Evolutionary conservation across 2,329 filamentous ascomycete species (phyloP).

Genomic region (Phialophora verrucosa): DNA sequence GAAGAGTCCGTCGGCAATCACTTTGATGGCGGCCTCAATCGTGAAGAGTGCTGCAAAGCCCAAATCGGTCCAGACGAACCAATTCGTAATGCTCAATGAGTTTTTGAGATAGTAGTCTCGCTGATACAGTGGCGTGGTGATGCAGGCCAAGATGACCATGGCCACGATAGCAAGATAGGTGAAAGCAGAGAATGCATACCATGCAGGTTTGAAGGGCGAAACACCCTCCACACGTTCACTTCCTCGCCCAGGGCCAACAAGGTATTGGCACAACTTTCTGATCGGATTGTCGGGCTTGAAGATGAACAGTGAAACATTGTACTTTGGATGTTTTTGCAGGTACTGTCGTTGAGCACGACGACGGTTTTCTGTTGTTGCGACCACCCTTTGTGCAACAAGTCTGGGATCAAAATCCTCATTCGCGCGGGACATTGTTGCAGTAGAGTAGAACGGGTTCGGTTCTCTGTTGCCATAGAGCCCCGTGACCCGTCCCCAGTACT

Average conservation of each 20-base stretch:
- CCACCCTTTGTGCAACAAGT: slow-evolving; percentile 87
- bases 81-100: slow-evolving; percentile 70
- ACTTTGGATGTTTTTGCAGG: slow-evolving; percentile 80
- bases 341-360: slow-evolving; percentile 92
- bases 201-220: slow-evolving; percentile 83
- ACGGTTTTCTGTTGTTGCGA: slow-evolving; percentile 78
- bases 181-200: slow-evolving; percentile 92
- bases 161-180: slow-evolving; percentile 93
- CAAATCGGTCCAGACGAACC: slow-evolving; percentile 95
- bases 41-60: slow-evolving; percentile 88
- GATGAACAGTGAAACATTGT: slow-evolving; percentile 90
- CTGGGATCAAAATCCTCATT: slow-evolving; percentile 83
- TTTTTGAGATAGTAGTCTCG: slow-evolving; percentile 76
- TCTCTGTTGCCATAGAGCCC: slow-evolving; percentile 68
- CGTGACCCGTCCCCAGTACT: slow-evolving; percentile 66
- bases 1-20: slow-evolving; percentile 92
- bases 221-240: slow-evolving; percentile 86
- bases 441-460: slow-evolving; percentile 94
- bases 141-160: slow-evolving; percentile 95
- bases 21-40: slow-evolving; percentile 84
- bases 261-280: slow-evolving; percentile 79
- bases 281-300: slow-evolving; percentile 80
- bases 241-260: slow-evolving; percentile 90
- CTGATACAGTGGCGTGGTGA: slow-evolving; percentile 94
- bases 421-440: slow-evolving; percentile 70